phyloP scores from a whole-genome alignment of 805 yeast genomes.

The Komagataella ulmi region DNA sequence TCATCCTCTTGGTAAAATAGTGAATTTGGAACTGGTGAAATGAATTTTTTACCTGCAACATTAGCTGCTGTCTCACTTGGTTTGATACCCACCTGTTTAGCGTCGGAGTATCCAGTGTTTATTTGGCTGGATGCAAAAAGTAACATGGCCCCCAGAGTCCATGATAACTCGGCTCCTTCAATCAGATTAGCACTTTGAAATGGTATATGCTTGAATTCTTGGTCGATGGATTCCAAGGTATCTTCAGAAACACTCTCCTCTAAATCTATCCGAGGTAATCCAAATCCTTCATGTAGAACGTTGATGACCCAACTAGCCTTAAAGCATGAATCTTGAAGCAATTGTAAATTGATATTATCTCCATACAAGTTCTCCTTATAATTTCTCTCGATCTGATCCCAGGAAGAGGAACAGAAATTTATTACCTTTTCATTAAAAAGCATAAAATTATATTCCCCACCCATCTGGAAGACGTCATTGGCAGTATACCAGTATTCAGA shows the following conservation, averaged over 20 bases:
- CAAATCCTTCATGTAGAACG: slow-evolving; percentile 85
- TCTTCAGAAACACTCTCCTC: slow-evolving; percentile 23
- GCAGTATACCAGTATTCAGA: slow-evolving; percentile 98
- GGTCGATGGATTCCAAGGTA: slow-evolving; percentile 15
- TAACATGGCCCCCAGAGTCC: slow-evolving; percentile 89
- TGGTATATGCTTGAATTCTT: slow-evolving; percentile 30
- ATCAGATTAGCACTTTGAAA: slow-evolving; percentile 76
- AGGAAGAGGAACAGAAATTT: slow-evolving; percentile 63
- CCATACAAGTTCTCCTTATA: slow-evolving; percentile 41
- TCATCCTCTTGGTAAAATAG: neutral
- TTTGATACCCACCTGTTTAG: slow-evolving; percentile 19
- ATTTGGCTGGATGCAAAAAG: slow-evolving; percentile 71
- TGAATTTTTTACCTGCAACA: slow-evolving; percentile 20
- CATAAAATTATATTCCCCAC: slow-evolving; percentile 76
- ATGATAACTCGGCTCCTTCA: slow-evolving; percentile 77
- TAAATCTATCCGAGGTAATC: slow-evolving; percentile 58
- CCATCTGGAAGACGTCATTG: slow-evolving; percentile 76
- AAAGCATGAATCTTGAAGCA: slow-evolving; percentile 71
- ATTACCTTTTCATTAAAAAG: slow-evolving; percentile 53
- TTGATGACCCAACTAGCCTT: slow-evolving; percentile 92
- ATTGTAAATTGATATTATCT: slow-evolving; percentile 38
- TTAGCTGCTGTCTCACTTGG: slow-evolving; percentile 18
- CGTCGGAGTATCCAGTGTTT: slow-evolving; percentile 6
- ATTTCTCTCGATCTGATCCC: slow-evolving; percentile 41
- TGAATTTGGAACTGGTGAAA: neutral